Conservation (phyloP, 2,329 filamentous ascomycete genomes). For the Allantophomopsis cytisporea region DNA sequence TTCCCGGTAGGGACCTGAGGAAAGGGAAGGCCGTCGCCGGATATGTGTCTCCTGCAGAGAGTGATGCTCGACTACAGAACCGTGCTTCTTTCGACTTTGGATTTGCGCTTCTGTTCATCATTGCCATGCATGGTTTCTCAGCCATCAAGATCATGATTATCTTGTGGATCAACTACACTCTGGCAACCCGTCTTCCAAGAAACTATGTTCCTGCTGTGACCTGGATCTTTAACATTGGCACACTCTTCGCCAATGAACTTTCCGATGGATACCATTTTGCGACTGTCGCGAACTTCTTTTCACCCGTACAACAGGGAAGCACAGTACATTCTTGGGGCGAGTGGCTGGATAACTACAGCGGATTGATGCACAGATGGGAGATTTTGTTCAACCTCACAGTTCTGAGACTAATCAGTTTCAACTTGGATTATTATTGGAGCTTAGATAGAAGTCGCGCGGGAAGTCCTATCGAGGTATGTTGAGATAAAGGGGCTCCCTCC, state of each 20-base stretch:
- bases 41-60: conserved; percentile 25
- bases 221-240: conserved; percentile 80
- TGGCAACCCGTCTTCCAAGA: conserved; percentile 61
- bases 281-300: conserved; percentile 41
- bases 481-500: no score
- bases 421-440: conserved; percentile 94
- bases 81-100: conserved; percentile 69
- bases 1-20: conserved; percentile 3
- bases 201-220: conserved; percentile 60
- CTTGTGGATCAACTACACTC: conserved; percentile 65
- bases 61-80: conserved; percentile 47
- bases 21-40: conserved; percentile 15
- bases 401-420: conserved; percentile 87
- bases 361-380: conserved; percentile 84
- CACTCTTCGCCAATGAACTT: conserved; percentile 83
- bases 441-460: conserved; percentile 43
- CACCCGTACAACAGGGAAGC: conserved; percentile 7
- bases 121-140: conserved; percentile 74
- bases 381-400: conserved; percentile 97
- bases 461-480: conserved; percentile 69
- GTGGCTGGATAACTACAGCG: conserved; percentile 67
- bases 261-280: conserved; percentile 63
- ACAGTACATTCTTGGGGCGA: conserved; percentile 36
- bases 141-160: conserved; percentile 71
- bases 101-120: conserved; percentile 70